Conservation (phyloP, 345 rosid genomes). For the Gossypium australe region DNA sequence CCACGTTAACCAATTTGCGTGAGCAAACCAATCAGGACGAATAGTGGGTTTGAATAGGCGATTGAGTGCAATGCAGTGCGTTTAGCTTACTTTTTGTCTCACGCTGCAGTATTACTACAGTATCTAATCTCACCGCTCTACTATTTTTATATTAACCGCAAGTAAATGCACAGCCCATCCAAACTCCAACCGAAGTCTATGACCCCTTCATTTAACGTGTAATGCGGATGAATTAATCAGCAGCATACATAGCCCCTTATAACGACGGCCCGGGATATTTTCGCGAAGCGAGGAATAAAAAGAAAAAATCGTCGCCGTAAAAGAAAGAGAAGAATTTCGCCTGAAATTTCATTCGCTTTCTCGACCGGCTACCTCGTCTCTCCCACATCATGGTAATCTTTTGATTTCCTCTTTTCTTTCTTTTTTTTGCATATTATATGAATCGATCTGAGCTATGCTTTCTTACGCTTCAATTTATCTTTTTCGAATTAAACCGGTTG, state of each 20-base stretch:
- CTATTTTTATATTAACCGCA: too few relatives aligned
- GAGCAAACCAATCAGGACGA: slow-evolving; percentile 11
- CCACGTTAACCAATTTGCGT: slow-evolving; percentile 1
- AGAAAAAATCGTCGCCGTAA: slow-evolving; percentile 5
- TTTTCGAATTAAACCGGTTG: not conserved
- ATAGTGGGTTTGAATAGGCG: too few relatives aligned
- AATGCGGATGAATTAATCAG: not conserved
- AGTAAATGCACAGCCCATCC: too few relatives aligned
- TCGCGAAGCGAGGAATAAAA: not conserved
- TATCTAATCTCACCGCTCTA: too few relatives aligned
- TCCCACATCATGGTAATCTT: slow-evolving; percentile 32
- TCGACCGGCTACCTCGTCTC: slow-evolving; percentile 20
- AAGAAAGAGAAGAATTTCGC: not conserved
- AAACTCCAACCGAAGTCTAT: too few relatives aligned
- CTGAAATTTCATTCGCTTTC: slow-evolving; percentile 8
- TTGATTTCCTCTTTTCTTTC: not conserved
- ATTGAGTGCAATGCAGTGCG: too few relatives aligned
- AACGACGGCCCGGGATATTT: not conserved
- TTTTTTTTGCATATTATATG: not conserved
- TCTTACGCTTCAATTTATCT: not conserved
- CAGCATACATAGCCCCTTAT: not conserved
- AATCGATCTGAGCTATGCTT: not conserved
- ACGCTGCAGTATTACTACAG: too few relatives aligned
- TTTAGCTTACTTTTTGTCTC: too few relatives aligned
- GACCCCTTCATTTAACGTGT: not conserved